Base-by-base conservation (phyloP, 306 rosid genomes). In the Senna tora region DNA sequence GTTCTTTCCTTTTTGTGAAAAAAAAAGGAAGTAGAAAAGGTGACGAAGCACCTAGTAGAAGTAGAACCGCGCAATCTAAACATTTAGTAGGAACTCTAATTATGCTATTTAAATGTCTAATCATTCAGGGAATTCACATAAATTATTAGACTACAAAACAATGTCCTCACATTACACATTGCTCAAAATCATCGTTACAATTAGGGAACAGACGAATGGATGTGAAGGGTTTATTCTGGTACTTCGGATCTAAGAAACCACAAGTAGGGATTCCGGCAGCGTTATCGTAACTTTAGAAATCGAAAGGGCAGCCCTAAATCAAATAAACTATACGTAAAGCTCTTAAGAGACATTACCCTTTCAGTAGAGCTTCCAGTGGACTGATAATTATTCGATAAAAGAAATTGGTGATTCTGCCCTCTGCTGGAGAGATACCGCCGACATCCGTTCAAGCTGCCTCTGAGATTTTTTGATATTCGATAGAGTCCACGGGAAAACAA, bases 391-490 rank as follows among this genome's bases (percentile, higher is more conserved):
- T 61, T 8, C 16, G 9, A 36, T 38, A 61, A 12, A 61, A 61
- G 43, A 17, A 38, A 42, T 17, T 38, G 49, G 43, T 61, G 49
- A 61, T 61, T 38, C 9, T 38, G 49, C n/a, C 49, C 49, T 61
- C 30, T 28, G 49, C 30, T 8, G 32, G 49, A 16, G 49, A 42
- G 30, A 19, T 16, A 5, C 49, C 67, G 6, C 32, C 67, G 67
- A 2, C 49, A 61, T 61, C 49, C 16, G 49, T 36, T 61, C 32
- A 36, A 61, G 67, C 67, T 11, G n/a, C 67, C 67, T 38, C 67
- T 61, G 49, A 36, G 47, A 61, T 61, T 61, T 61, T 49, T 61
- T 5, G 67, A 61, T 34, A 36, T 38, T 32, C 67, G 49, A 61
- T 15, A 61, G 10, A 61, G 28, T 19, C 49, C 67, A 25, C 67